Evolutionary conservation across 169 alveolate species (phyloP).

Genomic region (Cardiosporidium cionae): DNA sequence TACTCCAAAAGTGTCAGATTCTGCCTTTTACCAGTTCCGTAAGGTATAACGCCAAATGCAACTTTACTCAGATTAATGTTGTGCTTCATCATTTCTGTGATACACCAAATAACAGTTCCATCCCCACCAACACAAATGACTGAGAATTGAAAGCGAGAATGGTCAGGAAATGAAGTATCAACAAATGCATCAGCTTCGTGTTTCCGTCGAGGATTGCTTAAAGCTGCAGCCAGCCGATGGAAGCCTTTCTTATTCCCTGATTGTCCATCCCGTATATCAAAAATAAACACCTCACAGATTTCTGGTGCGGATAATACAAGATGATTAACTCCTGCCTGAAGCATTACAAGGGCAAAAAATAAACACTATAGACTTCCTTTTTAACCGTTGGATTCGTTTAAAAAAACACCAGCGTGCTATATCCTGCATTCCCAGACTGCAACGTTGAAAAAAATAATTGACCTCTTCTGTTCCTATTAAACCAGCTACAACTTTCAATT

Average conservation of each 20-base stretch:
- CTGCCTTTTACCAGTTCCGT: constrained; percentile 79
- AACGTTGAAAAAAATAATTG: no score
- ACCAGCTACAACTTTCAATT: no score
- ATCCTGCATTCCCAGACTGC: no score
- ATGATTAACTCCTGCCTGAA: constrained; percentile 42
- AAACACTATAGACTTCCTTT: no score
- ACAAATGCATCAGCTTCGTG: neutral
- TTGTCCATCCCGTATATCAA: constrained; percentile 43
- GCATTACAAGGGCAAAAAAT: no score
- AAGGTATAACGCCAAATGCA: constrained; percentile 82
- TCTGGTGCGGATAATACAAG: constrained; percentile 11
- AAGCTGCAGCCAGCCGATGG: neutral
- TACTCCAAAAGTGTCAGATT: neutral
- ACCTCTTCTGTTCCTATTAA: no score
- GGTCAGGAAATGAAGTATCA: neutral
- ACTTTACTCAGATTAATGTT: constrained; percentile 50
- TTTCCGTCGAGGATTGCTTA: neutral
- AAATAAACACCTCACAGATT: constrained; percentile 7
- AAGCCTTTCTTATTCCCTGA: constrained; percentile 48
- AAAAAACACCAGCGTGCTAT: no score
- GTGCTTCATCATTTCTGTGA: constrained; percentile 64
- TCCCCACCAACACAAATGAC: constrained; percentile 91
- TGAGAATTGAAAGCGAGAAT: neutral
- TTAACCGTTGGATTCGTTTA: no score
- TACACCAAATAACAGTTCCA: constrained; percentile 88